Base-by-base conservation (phyloP, 768 basidiomycete genomes). In the Tephrocybe rancida region DNA sequence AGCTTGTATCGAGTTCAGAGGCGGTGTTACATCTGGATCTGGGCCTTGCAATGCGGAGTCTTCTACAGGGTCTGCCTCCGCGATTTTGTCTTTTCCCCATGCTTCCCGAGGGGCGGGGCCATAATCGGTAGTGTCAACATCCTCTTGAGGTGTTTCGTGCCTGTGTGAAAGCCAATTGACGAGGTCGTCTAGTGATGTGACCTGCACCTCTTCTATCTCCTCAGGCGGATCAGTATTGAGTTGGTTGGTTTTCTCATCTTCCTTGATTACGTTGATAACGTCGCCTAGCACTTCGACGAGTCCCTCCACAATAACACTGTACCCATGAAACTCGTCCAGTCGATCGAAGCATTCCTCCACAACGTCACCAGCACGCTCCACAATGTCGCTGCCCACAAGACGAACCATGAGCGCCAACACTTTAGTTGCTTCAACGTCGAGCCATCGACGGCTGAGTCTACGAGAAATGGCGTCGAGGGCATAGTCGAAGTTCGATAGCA, bases 341-440 rank as follows among this genome's bases (percentile, higher is more conserved):
- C 95, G 85, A 69, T 98, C 96, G 61, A 98, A 98, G 56, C 96
- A 95, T 68, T 97, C 95, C 68, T 97, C 96, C 9, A 98, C 94
- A 9, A 98, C 86, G 67, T 98, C 97, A 13, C 88, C 86, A 7
- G 97, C 95, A 60, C 86, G 86, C 42, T 90, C 86, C 0, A 98
- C 92, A 27, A 98, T 85, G 50, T 90, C 88, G 25, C 78, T 77
- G 0, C 97, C 96, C 6, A 96, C 91, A 11, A 98, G 77, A 8
- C 89, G 86, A 52, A 98, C 82, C 65, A 98, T 85, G 24, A 95
- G 73, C 13, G 85, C 82, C 19, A 99, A 77, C 5, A 98, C 95
- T 57, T 91, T 88, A 8, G 95, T 90, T 0, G 96, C 96, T 29
- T 90, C 86, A 1, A 91, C 78, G 57, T 96, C 93, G 9, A 98